phyloP scores from a whole-genome alignment of 176 grass and related monocot genomes.

The Musa itinerans region DNA sequence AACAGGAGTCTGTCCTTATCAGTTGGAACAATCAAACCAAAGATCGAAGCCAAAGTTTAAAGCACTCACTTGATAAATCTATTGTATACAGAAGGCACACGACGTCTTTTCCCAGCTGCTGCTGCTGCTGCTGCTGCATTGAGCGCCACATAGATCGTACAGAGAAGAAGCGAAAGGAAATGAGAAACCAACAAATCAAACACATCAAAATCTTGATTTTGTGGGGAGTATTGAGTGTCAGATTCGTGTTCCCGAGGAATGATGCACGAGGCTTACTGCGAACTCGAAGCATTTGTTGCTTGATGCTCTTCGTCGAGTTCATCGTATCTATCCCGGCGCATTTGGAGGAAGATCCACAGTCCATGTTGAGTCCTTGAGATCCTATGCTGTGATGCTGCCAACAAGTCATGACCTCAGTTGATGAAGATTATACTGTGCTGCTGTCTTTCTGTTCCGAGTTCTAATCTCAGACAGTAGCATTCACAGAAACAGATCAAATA shows the following conservation, averaged over 20 bases:
- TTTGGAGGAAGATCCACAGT: slow-evolving; percentile 41
- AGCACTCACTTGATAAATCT: slow-evolving; percentile 64
- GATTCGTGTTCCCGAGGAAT: too few species aligned
- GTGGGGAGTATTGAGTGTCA: too few species aligned
- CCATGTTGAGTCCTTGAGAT: slow-evolving; percentile 20
- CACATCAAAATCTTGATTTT: too few species aligned
- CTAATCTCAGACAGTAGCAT: not conserved
- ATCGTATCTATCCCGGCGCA: slow-evolving; percentile 27
- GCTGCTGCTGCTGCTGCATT: not conserved
- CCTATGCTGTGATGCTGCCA: slow-evolving; percentile 30
- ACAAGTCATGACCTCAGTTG: too few species aligned
- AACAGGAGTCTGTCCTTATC: not conserved
- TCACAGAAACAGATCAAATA: not conserved
- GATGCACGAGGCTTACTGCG: slow-evolving; percentile 28
- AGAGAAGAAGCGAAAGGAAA: too few species aligned
- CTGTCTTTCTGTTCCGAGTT: slow-evolving; percentile 16
- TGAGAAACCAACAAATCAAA: too few species aligned
- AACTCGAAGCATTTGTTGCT: slow-evolving; percentile 33
- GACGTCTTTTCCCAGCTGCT: slow-evolving; percentile 54
- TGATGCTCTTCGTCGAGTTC: slow-evolving; percentile 26
- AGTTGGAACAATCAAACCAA: not conserved
- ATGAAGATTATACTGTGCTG: not conserved
- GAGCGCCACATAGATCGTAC: not conserved
- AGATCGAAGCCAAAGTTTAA: not conserved
- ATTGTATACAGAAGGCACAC: slow-evolving; percentile 61